Evolutionary conservation across 2,329 filamentous ascomycete genomes (phyloP), one percentile per base, ranked within the genome.

Genomic region (Cytospora piceae): DNA sequence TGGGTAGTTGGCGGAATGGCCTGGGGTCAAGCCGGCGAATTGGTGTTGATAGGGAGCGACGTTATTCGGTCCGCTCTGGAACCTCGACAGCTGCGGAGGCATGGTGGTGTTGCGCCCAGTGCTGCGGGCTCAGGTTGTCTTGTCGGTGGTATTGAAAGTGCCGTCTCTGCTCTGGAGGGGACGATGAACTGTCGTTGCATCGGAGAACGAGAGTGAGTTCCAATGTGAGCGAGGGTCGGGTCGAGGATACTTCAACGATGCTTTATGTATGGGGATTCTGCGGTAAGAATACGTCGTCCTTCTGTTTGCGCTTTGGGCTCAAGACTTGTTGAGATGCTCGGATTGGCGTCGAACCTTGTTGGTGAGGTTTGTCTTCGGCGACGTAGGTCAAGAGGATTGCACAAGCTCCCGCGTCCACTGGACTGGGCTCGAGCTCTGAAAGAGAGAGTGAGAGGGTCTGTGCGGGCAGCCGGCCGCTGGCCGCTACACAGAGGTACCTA

Each of bases 11-110:
- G 76, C 74, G 51, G 77, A 74, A 69, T 83, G 81, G 60, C 78
- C 79, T 70, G 85, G 84, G 54, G 81, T 79, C 70, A 85, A 83
- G 46, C 81, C 79, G n/a, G 83, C 79, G 72, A 85, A 87, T 67
- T 84, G 83, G 61, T 82, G 80, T 66, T 81, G 80, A 71, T 83
- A 83, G 11, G 78, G 78, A 42, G 78, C 77, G 68, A 82, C 77
- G 65, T 75, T 72, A 62, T 77, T 80, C 60, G 81, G 81, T 70
- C 81, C 81, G 72, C 74, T 78, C 70, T 78, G 78, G 74, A 82
- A 83, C 75, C 82, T 77, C 67, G 76, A 73, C 70, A 80, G 75
- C 68, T 78, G 79, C 69, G 77, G 78, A 75, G 78, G 77, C 78
- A 79, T 78, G 74, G 72, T 75, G 75, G 73, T 68, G 65, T 67